A percentile compares a stretch with the other conserved stretches of the same genome.
Conservation (phyloP, 345 rosid species). For the Geranium rotundifolium region DNA sequence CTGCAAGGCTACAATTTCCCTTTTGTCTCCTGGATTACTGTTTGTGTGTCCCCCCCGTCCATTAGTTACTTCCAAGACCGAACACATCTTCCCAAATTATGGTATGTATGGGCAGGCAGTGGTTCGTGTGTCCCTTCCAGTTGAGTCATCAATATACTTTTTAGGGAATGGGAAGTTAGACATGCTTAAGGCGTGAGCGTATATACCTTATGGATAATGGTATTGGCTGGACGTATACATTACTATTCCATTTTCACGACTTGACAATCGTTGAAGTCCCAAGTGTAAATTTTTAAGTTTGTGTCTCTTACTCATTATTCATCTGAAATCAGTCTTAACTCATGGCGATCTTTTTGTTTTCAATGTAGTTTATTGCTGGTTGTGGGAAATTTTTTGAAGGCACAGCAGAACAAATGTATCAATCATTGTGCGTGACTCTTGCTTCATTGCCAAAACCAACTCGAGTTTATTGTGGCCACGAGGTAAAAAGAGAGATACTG, state of each 20-base stretch:
- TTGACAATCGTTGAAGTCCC: too few species aligned
- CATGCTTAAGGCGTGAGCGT: neutral
- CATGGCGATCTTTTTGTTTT: neutral
- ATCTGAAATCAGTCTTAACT: neutral
- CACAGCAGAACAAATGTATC: conserved; percentile 91
- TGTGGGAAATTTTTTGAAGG: conserved; percentile 93
- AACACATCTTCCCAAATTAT: neutral
- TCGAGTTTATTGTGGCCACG: conserved; percentile 83
- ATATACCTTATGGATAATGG: neutral
- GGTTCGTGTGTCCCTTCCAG: neutral
- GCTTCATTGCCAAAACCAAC: conserved; percentile 79
- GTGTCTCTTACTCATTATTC: neutral
- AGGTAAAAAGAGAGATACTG: conserved; percentile 33
- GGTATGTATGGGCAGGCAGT: neutral
- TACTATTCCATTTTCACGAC: neutral
- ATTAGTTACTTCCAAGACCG: neutral
- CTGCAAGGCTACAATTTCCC: neutral
- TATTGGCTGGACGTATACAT: too few species aligned
- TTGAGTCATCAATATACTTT: neutral
- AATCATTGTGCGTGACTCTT: conserved; percentile 78
- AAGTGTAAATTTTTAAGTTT: neutral
- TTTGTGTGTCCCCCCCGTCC: neutral
- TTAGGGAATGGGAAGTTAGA: neutral
- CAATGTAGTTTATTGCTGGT: conserved; percentile 69
- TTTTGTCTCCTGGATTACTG: neutral